A percentile compares a stretch with the other conserved stretches of the same genome.
phyloP scores from a whole-genome alignment of 495 filamentous ascomycete genomes.

The Aspergillus indologenus region DNA sequence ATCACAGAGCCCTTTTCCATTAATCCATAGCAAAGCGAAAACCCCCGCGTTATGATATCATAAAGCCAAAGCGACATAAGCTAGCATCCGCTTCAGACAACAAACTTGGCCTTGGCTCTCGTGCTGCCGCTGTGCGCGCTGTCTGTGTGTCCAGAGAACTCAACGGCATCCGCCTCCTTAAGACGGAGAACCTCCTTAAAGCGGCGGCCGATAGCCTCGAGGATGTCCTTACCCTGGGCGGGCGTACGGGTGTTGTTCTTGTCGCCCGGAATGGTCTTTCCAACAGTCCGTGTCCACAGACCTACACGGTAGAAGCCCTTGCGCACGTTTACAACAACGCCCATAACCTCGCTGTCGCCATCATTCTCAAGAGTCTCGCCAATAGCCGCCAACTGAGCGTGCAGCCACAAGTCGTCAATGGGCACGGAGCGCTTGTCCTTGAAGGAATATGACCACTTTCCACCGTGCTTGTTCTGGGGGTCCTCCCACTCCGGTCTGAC shows the following conservation, averaged over 20 bases:
- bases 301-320: slow-evolving; percentile 97
- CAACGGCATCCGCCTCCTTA: slow-evolving; percentile 68
- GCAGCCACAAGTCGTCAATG: slow-evolving; percentile 95
- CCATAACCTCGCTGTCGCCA: slow-evolving; percentile 92
- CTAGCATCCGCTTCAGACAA: slow-evolving; percentile 52
- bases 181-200: slow-evolving; percentile 91
- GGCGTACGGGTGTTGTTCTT: slow-evolving; percentile 66
- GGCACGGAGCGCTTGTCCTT: slow-evolving; percentile 86
- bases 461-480: slow-evolving; percentile 95
- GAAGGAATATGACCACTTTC: slow-evolving; percentile 97
- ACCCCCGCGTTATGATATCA: slow-evolving; percentile 15
- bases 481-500: slow-evolving; percentile 99
- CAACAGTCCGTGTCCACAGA: slow-evolving; percentile 87
- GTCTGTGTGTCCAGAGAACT: slow-evolving; percentile 97
- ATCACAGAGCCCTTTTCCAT: slow-evolving; percentile 16
- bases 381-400: slow-evolving; percentile 93
- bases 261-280: slow-evolving; percentile 72
- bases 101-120: slow-evolving; percentile 90
- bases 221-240: slow-evolving; percentile 78
- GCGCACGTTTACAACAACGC: slow-evolving; percentile 96
- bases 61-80: slow-evolving; percentile 14
- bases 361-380: slow-evolving; percentile 96
- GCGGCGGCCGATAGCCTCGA: slow-evolving; percentile 75
- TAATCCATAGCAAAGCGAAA: slow-evolving; percentile 16
- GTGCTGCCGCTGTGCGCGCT: slow-evolving; percentile 89